Percentiles rank a stretch among this genome's conserved stretches.
These are phyloP conservation scores for Cutaneotrichosporon mucoides DNA, from an alignment of 1,284 basidiomycete genomes.

Conservation along the genomic window DNA sequence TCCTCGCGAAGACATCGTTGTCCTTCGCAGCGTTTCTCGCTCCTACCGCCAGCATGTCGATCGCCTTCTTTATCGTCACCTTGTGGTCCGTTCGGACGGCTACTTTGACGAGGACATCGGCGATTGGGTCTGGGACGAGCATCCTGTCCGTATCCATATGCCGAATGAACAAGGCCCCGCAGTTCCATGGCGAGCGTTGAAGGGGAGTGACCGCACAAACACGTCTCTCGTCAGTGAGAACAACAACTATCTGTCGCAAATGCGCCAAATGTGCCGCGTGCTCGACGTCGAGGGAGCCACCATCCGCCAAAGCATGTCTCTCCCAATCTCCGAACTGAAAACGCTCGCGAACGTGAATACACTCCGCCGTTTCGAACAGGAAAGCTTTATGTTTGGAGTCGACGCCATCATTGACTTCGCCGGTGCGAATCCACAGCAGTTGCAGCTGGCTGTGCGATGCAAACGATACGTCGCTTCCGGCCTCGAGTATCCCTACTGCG, in stretches of 20 bases:
- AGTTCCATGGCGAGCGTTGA: too few species aligned
- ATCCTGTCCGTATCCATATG: too few species aligned
- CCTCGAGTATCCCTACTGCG: background rate
- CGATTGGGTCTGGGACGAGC: background rate
- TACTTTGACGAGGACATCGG: background rate
- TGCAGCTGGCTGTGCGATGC: background rate
- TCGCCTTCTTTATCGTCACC: background rate
- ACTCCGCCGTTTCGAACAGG: background rate
- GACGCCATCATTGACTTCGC: background rate
- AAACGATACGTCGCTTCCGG: background rate
- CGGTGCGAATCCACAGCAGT: too few species aligned
- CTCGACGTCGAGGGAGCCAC: too few species aligned
- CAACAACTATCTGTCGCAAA: background rate
- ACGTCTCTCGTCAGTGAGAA: background rate
- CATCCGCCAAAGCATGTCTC: too few species aligned
- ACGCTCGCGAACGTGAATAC: background rate
- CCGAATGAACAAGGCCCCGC: too few species aligned
- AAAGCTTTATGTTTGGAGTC: background rate
- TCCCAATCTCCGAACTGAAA: background rate
- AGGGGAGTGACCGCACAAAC: too few species aligned
- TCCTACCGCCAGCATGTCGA: background rate
- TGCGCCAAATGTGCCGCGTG: too few species aligned
- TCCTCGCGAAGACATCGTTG: background rate
- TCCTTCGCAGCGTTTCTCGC: background rate
- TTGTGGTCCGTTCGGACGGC: background rate